Conservation (phyloP, 176 grass and related monocot species). For the Bolboschoenus planiculmis region DNA sequence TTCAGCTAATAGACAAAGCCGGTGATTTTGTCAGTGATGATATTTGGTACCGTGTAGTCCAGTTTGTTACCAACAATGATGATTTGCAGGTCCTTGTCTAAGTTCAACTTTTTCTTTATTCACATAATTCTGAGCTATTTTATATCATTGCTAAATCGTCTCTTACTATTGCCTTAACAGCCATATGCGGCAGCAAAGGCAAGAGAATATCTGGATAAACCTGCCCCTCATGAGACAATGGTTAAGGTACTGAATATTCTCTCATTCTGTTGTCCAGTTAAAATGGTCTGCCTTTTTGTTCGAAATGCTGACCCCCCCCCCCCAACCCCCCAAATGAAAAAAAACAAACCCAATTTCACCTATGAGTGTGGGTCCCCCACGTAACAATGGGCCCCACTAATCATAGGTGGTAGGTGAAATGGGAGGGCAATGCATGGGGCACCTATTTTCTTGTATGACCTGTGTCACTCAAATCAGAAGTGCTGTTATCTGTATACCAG, state of each 20-base stretch:
- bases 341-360: no score
- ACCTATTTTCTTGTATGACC: neutral
- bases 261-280: constrained; percentile 10
- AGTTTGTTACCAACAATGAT: constrained; percentile 99
- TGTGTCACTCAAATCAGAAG: neutral
- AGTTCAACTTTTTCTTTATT: neutral
- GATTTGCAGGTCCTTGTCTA: constrained; percentile 75
- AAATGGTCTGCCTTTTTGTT: neutral
- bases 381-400: neutral
- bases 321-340: no score
- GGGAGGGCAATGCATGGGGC: neutral
- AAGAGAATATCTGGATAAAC: constrained; percentile 94
- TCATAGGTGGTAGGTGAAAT: neutral
- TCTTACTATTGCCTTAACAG: constrained; percentile 34
- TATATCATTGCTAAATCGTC: constrained; percentile 12
- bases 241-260: constrained; percentile 71
- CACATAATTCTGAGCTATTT: neutral
- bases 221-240: constrained; percentile 99
- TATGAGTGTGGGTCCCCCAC: neutral
- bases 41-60: constrained; percentile 99
- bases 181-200: constrained; percentile 93
- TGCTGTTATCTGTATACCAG: neutral
- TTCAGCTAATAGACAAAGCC: constrained; percentile 96
- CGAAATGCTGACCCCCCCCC: neutral
- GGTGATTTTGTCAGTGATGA: constrained; percentile 99